Percentiles rank a stretch among this genome's conserved stretches.
phyloP scores from a whole-genome alignment of 2,329 filamentous ascomycete genomes.

The Didymella keratinophila region DNA sequence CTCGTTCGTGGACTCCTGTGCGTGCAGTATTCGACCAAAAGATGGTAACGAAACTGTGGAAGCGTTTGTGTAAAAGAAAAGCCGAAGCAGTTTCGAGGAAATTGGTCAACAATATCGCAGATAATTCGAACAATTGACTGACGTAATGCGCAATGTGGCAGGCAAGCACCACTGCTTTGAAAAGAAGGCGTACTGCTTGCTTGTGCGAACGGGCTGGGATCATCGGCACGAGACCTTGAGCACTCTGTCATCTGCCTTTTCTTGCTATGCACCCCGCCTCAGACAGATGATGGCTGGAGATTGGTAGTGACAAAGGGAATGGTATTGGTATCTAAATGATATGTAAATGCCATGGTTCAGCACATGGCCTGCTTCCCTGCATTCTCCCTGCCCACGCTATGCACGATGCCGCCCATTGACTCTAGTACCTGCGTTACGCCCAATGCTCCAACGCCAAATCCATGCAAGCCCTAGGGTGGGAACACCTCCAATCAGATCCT shows the following conservation, averaged over 20 bases:
- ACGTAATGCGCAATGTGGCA: no score
- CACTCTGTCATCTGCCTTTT: no score
- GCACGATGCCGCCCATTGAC: constrained; percentile 2
- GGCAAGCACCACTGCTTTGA: not conserved
- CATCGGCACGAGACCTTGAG: not conserved
- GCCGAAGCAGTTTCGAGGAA: no score
- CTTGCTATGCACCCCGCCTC: no score
- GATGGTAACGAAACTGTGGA: no score
- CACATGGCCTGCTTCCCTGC: constrained; percentile 20
- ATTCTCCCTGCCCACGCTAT: constrained; percentile 3
- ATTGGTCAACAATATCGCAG: no score
- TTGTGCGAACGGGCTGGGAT: no score
- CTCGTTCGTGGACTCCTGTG: no score
- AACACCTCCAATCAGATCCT: constrained; percentile 11
- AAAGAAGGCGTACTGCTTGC: no score
- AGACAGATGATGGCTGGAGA: no score
- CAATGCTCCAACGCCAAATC: constrained; percentile 16
- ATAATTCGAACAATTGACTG: no score
- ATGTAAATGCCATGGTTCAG: constrained; percentile 28
- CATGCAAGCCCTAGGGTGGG: constrained; percentile 11
- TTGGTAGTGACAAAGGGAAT: constrained; percentile 39
- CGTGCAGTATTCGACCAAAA: no score
- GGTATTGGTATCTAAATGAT: constrained; percentile 40
- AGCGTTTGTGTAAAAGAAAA: not conserved
- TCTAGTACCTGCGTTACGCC: constrained; percentile 13